Base-by-base conservation (phyloP, 2,329 filamentous ascomycete genomes). In the Fusarium penzigii region DNA sequence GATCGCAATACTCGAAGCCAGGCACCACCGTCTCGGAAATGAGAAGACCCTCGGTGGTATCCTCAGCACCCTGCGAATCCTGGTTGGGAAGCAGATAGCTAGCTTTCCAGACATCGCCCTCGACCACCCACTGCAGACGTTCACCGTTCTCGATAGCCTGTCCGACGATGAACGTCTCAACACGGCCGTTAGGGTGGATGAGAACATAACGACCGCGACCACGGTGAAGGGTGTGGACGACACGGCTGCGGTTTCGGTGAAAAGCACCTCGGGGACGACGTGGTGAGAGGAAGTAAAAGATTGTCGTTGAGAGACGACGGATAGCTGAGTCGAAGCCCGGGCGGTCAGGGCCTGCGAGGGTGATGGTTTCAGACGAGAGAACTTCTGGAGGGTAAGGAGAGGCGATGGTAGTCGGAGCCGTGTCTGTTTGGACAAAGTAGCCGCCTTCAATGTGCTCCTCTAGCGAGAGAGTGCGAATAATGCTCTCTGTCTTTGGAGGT, bases 1-100 rank as follows among this genome's bases (percentile, higher is more conserved):
- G 84, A 66, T 89, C 85, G 51, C 74, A 75, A 59, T 76, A 87
- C 63, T 88, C 85, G 62, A 89, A 89, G 0, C 86, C 86, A 1
- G 86, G 85, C 8, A 87, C 76, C 2, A 87, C 85, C 0, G 83
- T 87, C 73, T 89, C 85, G 44, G 80, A 84, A 53, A 89, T 88
- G 70, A 89, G 72, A 59, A 87, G 67, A 0, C 82, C 82, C 16
- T 73, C 75, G 38, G 71, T 73, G 38, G 68, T 71, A 25, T 64
- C 68, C 41, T 69, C 68, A 17, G 17, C 7, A 39, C 50, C 20
- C 49, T 60, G 32, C 13, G 40, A n/a, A 13, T 25, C 20, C 16
- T 56, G 48, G 42, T 38, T 25, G 14, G 57, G 58, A 5, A 87
- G 67, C 51, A 89, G 63, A 67, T 79, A 87, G 61, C 78, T 85